Evolutionary conservation across 345 rosid species (phyloP), one percentile per base, ranked within the genome.

Genomic region (Citrus cavaleriei): DNA sequence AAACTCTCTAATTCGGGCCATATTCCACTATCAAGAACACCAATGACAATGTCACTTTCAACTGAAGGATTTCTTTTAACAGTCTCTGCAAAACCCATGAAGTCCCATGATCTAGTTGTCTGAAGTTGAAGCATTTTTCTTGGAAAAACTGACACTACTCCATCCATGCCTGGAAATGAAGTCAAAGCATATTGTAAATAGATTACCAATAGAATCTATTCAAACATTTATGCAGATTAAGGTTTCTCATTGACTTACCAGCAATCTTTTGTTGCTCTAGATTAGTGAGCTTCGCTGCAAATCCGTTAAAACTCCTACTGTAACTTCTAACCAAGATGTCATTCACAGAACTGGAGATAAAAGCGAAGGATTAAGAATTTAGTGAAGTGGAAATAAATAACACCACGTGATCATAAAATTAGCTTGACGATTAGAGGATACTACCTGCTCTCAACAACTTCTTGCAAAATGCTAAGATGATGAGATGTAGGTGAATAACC

Each of bases 1-100:
- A 90, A 90, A 74, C 88, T 86, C 1, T 79, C 69, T 2, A 85
- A 86, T 80, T 88, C 91, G 0, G 87, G 93, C 79, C 84, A 82
- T 60, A 88, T 80, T 5, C 90, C 89, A 28, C 12, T 49, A 63
- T 84, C 90, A n/a, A 87, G 1, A 6, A 87, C 76, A 38, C 37
- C 91, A 13, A 90, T 49, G 6, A 86, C 71, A 4, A 65, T 54
- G 74, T 90, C 76, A 74, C 83, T 84, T 46, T 80, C 84, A 28
- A 3, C 21, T 0, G 30, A n/a, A 0, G 54, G 28, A 4, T 74
- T 34, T 12, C 74, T 54, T 1, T 27, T 30, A 2, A 34, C 68
- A 14, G 77, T 80, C 57, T 72, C 66, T 24, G 22, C 22, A 21
- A 88, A 72, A 12, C 91, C 89, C 62, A 88, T 19, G 70, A 86